Evolutionary conservation across 2,329 filamentous ascomycete species (phyloP), one percentile per base, ranked within the genome.

Genomic region (Xylaria sp.): DNA sequence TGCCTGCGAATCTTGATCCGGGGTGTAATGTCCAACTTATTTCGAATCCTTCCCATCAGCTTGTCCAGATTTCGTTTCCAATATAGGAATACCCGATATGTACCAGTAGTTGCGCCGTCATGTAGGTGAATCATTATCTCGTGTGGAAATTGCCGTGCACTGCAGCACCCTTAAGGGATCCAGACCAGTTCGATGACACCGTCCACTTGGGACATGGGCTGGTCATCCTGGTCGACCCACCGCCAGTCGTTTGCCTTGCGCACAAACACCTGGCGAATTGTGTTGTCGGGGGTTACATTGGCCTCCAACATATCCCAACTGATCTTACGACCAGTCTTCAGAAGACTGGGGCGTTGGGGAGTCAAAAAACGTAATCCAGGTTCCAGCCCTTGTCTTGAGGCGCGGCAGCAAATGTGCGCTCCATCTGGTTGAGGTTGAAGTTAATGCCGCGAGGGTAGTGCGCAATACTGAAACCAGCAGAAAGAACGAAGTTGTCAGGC

Each of bases 391-490:
- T 78, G 65, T 79, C 74, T 67, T 73, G 80, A 42, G 67, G 81
- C 59, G 69, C 78, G 62, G 70, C 82, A 62, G 69, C 76, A 68
- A 83, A 81, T 1, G 82, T 84, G 19, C 76, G 75, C 68, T 85
- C 82, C 65, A 80, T 72, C 65, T 82, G 80, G 51, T 76, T 74
- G 18, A 76, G 71, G 61, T 80, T 79, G 46, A 81, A 78, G 52
- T 78, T 76, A 55, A 82, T 76, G 59, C 80, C 80, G 35, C 73
- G 66, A 1, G 80, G 80, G 63, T 87, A 86, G 59, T 81, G 79
- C 13, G 80, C 80, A 37, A 87, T 76, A 11, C 83, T 86, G 71
- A 82, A 86, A 7, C 83, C 83, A 30, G 82, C 81, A 4, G 83
- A 81, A 58, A 87, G 76, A 61, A 86, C 75, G 51, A 79, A 83